These are phyloP conservation scores for Crotalaria pallida DNA, from an alignment of 306 rosid species.

Conservation along the genomic window DNA sequence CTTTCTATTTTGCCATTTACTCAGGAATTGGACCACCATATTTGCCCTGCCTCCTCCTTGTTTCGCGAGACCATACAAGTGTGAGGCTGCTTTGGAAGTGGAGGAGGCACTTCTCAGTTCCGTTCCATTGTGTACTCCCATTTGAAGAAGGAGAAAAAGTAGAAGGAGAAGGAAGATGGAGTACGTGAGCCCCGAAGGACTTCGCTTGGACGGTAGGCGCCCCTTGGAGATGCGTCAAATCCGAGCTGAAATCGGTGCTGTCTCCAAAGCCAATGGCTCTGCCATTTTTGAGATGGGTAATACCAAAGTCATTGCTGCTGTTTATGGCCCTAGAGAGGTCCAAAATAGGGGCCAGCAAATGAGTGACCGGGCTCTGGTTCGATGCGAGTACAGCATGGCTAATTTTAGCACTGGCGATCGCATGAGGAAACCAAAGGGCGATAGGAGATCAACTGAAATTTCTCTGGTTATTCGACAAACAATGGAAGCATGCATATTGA, in stretches of 20 bases:
- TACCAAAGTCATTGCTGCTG: slow-evolving; percentile 90
- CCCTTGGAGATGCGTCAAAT: slow-evolving; percentile 90
- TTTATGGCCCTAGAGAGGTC: slow-evolving; percentile 92
- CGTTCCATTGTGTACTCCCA: too few relatives aligned
- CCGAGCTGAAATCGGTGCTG: slow-evolving; percentile 79
- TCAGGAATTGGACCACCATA: too few relatives aligned
- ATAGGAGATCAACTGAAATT: slow-evolving; percentile 92
- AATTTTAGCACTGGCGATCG: slow-evolving; percentile 95
- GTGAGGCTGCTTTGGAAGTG: too few relatives aligned
- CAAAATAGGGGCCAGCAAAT: slow-evolving; percentile 75
- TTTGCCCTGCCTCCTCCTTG: too few relatives aligned
- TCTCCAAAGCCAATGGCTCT: slow-evolving; percentile 83
- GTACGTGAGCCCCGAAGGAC: slow-evolving; percentile 87
- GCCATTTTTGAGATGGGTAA: slow-evolving; percentile 93
- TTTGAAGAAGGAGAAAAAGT: too few relatives aligned
- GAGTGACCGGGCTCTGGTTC: slow-evolving; percentile 67
- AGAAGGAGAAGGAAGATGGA: slow-evolving; percentile 44
- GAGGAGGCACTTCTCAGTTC: too few relatives aligned
- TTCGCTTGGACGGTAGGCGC: slow-evolving; percentile 87
- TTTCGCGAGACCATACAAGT: too few relatives aligned
- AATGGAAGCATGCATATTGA: slow-evolving; percentile 81
- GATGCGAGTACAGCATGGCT: slow-evolving; percentile 91
- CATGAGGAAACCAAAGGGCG: slow-evolving; percentile 82
- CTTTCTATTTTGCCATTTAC: too few relatives aligned
- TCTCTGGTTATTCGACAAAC: slow-evolving; percentile 68